A percentile compares a stretch with the other conserved stretches of the same genome.
These are phyloP conservation scores for Cladosporium velox DNA, from an alignment of 2,329 filamentous ascomycete species.

Conservation along the genomic window DNA sequence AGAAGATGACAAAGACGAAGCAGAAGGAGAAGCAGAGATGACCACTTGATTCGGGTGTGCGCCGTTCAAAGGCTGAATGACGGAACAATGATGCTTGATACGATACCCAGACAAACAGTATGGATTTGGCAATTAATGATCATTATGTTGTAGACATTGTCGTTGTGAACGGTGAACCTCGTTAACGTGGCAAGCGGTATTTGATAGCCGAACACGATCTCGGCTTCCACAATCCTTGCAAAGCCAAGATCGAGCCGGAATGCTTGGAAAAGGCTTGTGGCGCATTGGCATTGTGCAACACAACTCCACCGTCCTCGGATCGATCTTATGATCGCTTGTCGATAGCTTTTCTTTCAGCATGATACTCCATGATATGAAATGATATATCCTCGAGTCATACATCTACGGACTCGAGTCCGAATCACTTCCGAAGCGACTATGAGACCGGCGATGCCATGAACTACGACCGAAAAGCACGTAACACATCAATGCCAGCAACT, in stretches of 20 bases:
- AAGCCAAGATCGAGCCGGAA: not conserved
- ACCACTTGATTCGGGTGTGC: not conserved
- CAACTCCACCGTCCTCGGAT: not conserved
- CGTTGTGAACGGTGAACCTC: not conserved
- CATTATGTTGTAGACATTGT: not conserved
- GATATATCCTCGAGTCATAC: not conserved
- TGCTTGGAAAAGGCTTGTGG: constrained; percentile 7
- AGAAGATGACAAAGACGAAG: not conserved
- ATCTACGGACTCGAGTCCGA: not conserved
- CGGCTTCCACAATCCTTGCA: not conserved
- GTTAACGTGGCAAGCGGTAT: not conserved
- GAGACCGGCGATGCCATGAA: not conserved
- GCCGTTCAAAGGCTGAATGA: not conserved
- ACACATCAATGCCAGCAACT: not conserved
- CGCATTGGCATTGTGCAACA: not conserved
- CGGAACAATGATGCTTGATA: not conserved
- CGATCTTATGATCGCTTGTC: not conserved
- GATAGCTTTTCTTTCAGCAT: not conserved
- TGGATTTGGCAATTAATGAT: not conserved
- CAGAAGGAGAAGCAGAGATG: constrained; percentile 20
- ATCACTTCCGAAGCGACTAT: not conserved
- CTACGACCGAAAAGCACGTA: not conserved
- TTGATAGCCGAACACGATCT: not conserved
- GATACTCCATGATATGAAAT: not conserved
- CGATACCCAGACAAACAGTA: not conserved